Evolutionary conservation across 2,329 filamentous ascomycete species (phyloP).

Genomic region (Neofusicoccum umdonicola): DNA sequence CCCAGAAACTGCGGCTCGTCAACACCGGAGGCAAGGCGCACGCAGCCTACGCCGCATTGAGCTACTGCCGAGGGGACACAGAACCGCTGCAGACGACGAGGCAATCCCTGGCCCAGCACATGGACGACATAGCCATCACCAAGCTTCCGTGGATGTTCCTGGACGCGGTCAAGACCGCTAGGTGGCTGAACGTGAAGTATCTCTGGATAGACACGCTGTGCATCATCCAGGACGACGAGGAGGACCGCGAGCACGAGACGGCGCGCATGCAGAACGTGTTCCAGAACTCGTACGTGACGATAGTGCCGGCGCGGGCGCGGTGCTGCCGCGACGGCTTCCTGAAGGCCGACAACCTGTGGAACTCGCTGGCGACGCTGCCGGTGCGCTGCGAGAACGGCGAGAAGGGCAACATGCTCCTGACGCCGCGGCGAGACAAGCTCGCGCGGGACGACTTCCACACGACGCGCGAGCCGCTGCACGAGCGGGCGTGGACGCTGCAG

Average conservation of each 20-base stretch:
- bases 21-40: not conserved
- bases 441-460: not conserved
- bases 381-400: not conserved
- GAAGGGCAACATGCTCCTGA: not conserved
- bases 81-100: not conserved
- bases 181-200: not conserved
- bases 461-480: not conserved
- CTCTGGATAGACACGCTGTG: conserved; percentile 9
- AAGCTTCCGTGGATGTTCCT: not conserved
- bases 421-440: not conserved
- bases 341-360: not conserved
- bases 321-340: conserved; percentile 5
- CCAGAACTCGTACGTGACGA: conserved; percentile 10
- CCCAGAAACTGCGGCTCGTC: not conserved
- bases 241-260: not conserved
- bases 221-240: conserved; percentile 1
- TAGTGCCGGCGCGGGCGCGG: not conserved
- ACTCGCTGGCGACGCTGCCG: not conserved
- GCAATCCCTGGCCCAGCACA: not conserved
- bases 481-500: conserved; percentile 12
- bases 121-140: not conserved
- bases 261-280: conserved; percentile 8
- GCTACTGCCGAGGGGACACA: not conserved
- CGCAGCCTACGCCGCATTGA: not conserved
- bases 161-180: not conserved